These are phyloP conservation scores for Aurantiochytrium sp. DNA, from an alignment of 108 stramenopile species.

Conservation along the genomic window DNA sequence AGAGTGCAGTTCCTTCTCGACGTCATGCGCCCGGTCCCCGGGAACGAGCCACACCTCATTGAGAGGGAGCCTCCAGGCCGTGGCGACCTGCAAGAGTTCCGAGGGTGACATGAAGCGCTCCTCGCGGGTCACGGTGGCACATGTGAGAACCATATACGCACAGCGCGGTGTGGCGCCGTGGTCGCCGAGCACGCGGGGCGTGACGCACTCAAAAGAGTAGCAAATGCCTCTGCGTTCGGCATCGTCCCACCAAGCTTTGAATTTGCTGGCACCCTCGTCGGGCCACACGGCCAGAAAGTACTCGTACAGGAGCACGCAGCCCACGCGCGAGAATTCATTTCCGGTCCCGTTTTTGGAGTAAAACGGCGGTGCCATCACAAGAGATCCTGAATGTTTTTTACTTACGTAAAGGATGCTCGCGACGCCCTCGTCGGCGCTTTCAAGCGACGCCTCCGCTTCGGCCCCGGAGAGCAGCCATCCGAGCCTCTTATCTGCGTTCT, in stretches of 20 bases:
- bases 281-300: background rate
- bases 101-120: conserved; percentile 16
- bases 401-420: background rate
- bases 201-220: background rate
- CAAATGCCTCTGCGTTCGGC: background rate
- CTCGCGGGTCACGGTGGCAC: background rate
- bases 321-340: background rate
- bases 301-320: conserved; percentile 15
- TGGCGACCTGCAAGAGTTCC: background rate
- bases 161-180: conserved; percentile 4
- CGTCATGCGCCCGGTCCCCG: background rate
- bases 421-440: background rate
- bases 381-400: background rate
- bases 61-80: background rate
- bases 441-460: background rate
- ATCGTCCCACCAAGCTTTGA: background rate
- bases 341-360: conserved; percentile 8
- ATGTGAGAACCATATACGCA: background rate
- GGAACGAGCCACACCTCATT: conserved; percentile 11
- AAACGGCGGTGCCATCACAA: conserved; percentile 15
- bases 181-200: background rate
- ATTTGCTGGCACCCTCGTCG: background rate
- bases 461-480: background rate
- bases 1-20: background rate
- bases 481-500: background rate